phyloP scores from a whole-genome alignment of 805 yeast genomes.

The Tetrapisispora pingtungensis region DNA sequence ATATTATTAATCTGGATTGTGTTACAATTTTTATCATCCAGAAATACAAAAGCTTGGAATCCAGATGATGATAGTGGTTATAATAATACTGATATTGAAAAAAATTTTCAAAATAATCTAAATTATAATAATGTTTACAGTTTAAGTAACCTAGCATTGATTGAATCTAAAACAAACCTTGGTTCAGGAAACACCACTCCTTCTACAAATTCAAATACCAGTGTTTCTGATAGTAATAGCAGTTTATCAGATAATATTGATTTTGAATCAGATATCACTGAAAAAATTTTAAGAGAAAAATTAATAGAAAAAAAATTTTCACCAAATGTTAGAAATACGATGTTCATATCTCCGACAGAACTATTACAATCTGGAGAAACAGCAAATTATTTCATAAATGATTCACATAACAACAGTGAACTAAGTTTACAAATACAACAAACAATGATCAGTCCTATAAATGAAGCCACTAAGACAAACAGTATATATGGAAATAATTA shows the following conservation, averaged over 20 bases:
- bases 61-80: not conserved
- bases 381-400: not conserved
- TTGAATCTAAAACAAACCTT: too few relatives aligned
- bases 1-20: constrained; percentile 18
- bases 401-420: not conserved
- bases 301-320: not conserved
- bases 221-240: not conserved
- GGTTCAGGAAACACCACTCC: constrained; percentile 2
- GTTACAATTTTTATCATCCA: constrained; percentile 18
- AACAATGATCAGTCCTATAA: constrained; percentile 1
- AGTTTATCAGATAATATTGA: constrained; percentile 6
- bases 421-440: not conserved
- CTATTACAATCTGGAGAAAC: constrained; percentile 22
- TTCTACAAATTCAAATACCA: constrained; percentile 13
- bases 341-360: constrained; percentile 46
- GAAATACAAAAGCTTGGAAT: constrained; percentile 9
- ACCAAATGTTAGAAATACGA: constrained; percentile 20
- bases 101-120: not conserved
- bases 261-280: constrained; percentile 17
- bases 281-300: constrained; percentile 15
- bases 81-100: not conserved
- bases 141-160: not conserved
- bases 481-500: not conserved
- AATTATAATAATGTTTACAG: constrained; percentile 1
- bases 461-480: not conserved